Percentiles rank a stretch among this genome's conserved stretches.
phyloP scores from a whole-genome alignment of 1,284 basidiomycete species.

The Ustanciosporium gigantosporum region DNA sequence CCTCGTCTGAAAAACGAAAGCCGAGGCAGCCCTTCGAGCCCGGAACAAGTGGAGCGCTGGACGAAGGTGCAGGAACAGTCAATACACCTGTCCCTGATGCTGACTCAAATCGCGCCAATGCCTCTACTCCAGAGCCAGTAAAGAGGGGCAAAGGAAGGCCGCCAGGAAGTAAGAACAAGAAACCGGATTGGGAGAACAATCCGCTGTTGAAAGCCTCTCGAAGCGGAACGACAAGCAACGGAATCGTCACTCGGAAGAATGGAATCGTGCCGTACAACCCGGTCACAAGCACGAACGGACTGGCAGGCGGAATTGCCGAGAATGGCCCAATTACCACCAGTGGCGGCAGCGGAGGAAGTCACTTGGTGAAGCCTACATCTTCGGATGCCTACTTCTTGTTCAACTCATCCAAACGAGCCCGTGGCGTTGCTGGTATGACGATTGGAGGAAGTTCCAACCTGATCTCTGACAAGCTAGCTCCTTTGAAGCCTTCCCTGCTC shows the following conservation, averaged over 20 bases:
- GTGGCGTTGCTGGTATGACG: conserved; percentile 23
- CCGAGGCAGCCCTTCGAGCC: conserved; percentile 32
- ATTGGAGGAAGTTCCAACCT: conserved; percentile 14
- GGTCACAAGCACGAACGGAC: background rate
- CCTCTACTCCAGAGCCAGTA: background rate
- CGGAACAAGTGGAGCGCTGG: background rate
- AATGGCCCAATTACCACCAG: conserved; percentile 6
- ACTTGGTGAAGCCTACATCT: conserved; percentile 28
- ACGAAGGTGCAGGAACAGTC: too few relatives aligned
- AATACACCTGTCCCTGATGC: too few relatives aligned
- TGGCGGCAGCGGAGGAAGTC: background rate
- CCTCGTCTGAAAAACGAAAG: conserved; percentile 33
- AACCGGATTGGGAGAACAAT: conserved; percentile 34
- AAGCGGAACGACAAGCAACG: background rate
- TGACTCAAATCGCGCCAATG: too few relatives aligned
- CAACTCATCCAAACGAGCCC: conserved; percentile 31
- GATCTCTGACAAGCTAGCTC: conserved; percentile 22
- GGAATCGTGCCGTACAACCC: too few relatives aligned
- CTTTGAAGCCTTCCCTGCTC: conserved; percentile 20
- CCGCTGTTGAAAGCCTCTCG: conserved; percentile 14
- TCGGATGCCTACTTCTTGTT: conserved; percentile 43
- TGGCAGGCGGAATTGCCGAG: background rate
- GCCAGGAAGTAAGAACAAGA: conserved; percentile 21
- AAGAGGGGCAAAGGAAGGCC: conserved; percentile 21
- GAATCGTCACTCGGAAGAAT: too few relatives aligned